These are phyloP conservation scores for Ceratocystis albifundus DNA, from an alignment of 2,329 filamentous ascomycete genomes.

Conservation along the genomic window DNA sequence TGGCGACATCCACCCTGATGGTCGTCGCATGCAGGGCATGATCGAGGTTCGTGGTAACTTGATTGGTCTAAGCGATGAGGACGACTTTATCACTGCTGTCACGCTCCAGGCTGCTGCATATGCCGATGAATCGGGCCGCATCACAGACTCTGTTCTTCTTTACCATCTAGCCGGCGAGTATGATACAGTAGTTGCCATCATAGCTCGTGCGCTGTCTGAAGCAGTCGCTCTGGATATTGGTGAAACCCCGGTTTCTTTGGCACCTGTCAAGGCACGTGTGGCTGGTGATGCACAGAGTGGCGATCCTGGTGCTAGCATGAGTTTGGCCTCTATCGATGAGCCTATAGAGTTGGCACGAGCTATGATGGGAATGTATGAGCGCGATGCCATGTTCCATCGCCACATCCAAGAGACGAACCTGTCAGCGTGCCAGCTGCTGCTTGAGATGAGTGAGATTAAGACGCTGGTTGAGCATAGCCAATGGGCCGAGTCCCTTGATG, in stretches of 20 bases:
- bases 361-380: conserved; percentile 53
- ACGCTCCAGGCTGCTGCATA: conserved; percentile 84
- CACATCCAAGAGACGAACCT: conserved; percentile 47
- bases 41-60: conserved; percentile 76
- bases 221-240: conserved; percentile 78
- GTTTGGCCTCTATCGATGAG: conserved; percentile 44
- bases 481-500: conserved; percentile 49
- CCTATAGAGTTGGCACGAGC: conserved; percentile 48
- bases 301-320: conserved; percentile 37
- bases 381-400: conserved; percentile 49
- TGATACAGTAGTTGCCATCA: conserved; percentile 80
- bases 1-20: conserved; percentile 80
- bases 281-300: conserved; percentile 41
- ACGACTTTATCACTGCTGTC: conserved; percentile 81
- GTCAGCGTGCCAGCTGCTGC: conserved; percentile 44
- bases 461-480: conserved; percentile 41
- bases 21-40: conserved; percentile 69
- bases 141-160: conserved; percentile 83
- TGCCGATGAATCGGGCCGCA: conserved; percentile 87
- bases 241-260: conserved; percentile 63
- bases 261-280: conserved; percentile 64
- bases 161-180: conserved; percentile 94
- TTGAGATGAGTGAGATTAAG: conserved; percentile 53
- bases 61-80: conserved; percentile 67
- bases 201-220: conserved; percentile 83